phyloP scores from a whole-genome alignment of 345 rosid species.

The Syzygium aromaticum region DNA sequence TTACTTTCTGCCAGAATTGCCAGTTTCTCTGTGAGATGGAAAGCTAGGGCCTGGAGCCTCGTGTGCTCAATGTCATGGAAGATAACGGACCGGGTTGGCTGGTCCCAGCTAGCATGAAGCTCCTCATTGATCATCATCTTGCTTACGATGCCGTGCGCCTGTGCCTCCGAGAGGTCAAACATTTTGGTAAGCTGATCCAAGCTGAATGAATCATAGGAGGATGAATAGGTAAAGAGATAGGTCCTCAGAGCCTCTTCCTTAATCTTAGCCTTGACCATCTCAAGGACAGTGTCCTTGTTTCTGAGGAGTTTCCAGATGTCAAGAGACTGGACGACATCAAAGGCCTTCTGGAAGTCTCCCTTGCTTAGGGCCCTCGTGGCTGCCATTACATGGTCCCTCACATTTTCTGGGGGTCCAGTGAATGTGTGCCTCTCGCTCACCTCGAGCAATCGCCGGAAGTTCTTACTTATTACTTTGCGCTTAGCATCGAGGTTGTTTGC shows the following conservation, averaged over 20 bases:
- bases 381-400: slow-evolving; percentile 84
- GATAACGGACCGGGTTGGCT: slow-evolving; percentile 60
- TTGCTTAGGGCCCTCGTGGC: slow-evolving; percentile 68
- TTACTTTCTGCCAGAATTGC: slow-evolving; percentile 61
- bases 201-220: slow-evolving; percentile 52
- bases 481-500: slow-evolving; percentile 54
- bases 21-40: slow-evolving; percentile 74
- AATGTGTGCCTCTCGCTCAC: slow-evolving; percentile 74
- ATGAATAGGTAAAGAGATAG: slow-evolving; percentile 56
- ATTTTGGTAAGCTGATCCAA: slow-evolving; percentile 63
- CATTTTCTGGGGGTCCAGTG: slow-evolving; percentile 80
- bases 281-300: slow-evolving; percentile 45
- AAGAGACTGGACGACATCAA: slow-evolving; percentile 55
- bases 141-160: slow-evolving; percentile 58
- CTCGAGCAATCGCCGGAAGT: slow-evolving; percentile 69
- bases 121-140: slow-evolving; percentile 86
- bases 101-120: slow-evolving; percentile 83
- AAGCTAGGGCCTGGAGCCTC: slow-evolving; percentile 70
- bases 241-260: slow-evolving; percentile 89
- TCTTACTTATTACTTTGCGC: slow-evolving; percentile 73
- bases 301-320: slow-evolving; percentile 77
- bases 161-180: slow-evolving; percentile 61
- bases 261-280: slow-evolving; percentile 65
- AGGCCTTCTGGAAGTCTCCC: slow-evolving; percentile 70
- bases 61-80: slow-evolving; percentile 69